Evolutionary conservation across 768 basidiomycete genomes (phyloP), one percentile per base, ranked within the genome.

Genomic region (Baorangia bicolor): DNA sequence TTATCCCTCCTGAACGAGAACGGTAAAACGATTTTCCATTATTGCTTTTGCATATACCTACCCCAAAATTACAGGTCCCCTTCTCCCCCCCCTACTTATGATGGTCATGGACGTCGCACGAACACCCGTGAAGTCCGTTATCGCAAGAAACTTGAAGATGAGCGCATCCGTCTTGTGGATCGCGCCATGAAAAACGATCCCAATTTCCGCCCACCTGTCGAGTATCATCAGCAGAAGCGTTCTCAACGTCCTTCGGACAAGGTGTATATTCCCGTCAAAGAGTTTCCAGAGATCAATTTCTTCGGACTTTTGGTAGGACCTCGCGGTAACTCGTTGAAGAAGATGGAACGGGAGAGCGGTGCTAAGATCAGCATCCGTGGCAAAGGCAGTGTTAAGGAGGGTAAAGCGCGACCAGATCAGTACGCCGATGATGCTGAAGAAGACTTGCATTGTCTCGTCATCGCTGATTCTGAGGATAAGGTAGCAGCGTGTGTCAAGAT

Each of bases 211-310:
- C 94, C 97, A 51, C 97, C 97, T 11, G 89, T 93, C 53, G 97
- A 99, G 73, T 96, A 98, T 69, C 90, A 93, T 60, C 90, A 94
- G 71, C 88, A 94, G 70, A 96, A 97, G 73, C 88, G 94, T 31
- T 92, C 91, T 39, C 90, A 92, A 56, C 85, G 94, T 44, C 95
- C 96, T 14, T 90, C 91, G 33, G 97, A 99, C 57, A 98, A 98
- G 75, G 97, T 99, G 58, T 99, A 98, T 71, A 98, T 99, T 57
- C 97, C 97, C 38, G 95, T 98, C 70, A 98, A 99, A 73, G 97
- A 99, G 75, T 99, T 99, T 64, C 97, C 97, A 2, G 96, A 98
- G 75, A 98, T 99, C 80, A 99, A 99, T 72, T 99, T 98, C 77
- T 98, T 99, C 66, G 97, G 97, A 64, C 79, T 99, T 58, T 84